These are phyloP conservation scores for Lepidium sativum DNA, from an alignment of 345 rosid genomes.

Conservation along the genomic window DNA sequence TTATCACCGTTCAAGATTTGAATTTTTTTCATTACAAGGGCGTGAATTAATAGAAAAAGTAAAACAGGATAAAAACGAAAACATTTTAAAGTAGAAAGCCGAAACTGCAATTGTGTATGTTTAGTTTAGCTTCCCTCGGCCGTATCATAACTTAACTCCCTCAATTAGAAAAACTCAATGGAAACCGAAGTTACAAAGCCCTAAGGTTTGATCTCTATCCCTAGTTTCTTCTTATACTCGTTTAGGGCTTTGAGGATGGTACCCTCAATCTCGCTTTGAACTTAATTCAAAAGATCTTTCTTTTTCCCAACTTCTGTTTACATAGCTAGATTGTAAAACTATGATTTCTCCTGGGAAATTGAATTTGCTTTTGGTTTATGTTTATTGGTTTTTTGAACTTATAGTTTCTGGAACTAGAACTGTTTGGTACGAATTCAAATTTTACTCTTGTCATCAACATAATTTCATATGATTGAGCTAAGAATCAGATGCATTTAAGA, in stretches of 20 bases:
- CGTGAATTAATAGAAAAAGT: neutral
- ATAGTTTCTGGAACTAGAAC: neutral
- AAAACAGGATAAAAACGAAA: neutral
- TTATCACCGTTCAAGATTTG: too few species aligned
- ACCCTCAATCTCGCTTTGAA: neutral
- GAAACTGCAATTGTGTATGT: neutral
- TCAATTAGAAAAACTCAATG: neutral
- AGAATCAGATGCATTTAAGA: neutral
- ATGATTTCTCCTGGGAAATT: neutral
- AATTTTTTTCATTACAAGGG: neutral
- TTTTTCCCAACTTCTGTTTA: neutral
- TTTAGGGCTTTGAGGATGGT: neutral
- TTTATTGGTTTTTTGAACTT: neutral
- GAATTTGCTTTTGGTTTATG: neutral
- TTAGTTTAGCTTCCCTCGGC: neutral
- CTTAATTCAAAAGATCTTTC: neutral
- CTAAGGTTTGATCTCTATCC: constrained; percentile 9
- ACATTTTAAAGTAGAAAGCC: neutral
- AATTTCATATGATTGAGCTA: neutral
- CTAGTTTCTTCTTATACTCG: neutral
- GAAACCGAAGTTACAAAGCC: neutral
- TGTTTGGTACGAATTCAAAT: neutral
- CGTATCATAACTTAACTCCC: too few species aligned
- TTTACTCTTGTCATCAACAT: neutral
- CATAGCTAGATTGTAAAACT: neutral